Conservation (phyloP, 306 rosid genomes). For the Quercus alba region DNA sequence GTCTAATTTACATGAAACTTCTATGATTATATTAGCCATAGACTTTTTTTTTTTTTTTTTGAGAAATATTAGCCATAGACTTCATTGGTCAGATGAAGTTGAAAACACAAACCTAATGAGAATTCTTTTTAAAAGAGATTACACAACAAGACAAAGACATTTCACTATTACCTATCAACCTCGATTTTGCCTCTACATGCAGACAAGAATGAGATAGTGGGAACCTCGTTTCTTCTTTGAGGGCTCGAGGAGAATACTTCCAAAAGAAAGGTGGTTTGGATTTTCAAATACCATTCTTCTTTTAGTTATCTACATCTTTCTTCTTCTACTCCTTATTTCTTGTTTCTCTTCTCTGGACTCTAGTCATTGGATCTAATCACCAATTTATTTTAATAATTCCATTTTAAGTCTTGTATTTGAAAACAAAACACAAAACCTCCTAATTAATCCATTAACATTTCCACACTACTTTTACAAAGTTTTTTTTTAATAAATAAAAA, state of each 20-base stretch:
- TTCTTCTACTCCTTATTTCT: not conserved
- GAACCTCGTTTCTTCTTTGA: slow-evolving; percentile 44
- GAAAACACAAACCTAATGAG: not conserved
- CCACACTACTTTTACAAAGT: too few species aligned
- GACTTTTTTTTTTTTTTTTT: not conserved
- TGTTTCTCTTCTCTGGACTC: not conserved
- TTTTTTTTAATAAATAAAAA: too few species aligned
- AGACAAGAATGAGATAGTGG: slow-evolving; percentile 44
- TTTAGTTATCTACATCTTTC: slow-evolving; percentile 9
- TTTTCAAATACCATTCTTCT: slow-evolving; percentile 21
- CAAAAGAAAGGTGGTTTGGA: slow-evolving; percentile 38
- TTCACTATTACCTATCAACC: slow-evolving; percentile 12
- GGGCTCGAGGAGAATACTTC: slow-evolving; percentile 84
- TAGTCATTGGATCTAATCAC: slow-evolving; percentile 21
- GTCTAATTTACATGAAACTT: too few species aligned
- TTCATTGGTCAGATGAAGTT: slow-evolving; percentile 20
- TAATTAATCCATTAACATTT: too few species aligned
- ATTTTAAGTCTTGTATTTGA: not conserved
- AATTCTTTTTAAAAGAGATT: not conserved
- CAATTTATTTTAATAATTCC: not conserved
- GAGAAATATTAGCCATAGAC: not conserved
- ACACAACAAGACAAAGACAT: slow-evolving; percentile 19
- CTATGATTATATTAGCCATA: not conserved
- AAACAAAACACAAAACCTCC: too few species aligned
- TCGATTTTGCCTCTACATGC: slow-evolving; percentile 30